Base-by-base conservation (phyloP, 2,329 filamentous ascomycete species). In the Talaromyces sp. region DNA sequence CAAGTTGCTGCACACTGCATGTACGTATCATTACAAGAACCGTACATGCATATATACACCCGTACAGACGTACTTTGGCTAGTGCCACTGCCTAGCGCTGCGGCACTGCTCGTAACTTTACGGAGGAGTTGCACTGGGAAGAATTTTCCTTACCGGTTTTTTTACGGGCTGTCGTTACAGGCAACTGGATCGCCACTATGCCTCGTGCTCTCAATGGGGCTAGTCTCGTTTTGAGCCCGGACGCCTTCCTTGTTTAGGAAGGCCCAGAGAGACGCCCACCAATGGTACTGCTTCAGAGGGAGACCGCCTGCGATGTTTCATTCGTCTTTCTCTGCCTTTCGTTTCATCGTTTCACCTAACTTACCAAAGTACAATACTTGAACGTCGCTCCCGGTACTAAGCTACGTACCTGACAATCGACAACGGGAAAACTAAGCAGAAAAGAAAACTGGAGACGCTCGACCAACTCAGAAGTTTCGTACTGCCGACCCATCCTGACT, bases 91-190 rank as follows among this genome's bases (percentile, higher is more conserved):
- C 31, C 18, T 54, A 54, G 28, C 7, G n/a, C 48, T 31, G 21
- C 44, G 44, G 44, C 44, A 48, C 44, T 16, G 44, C 44, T 28
- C 28, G 50, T 23, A 54, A 54, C 31, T 35, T 54, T 54, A 54
- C 50, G 31, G 50, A 14, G 28, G 31, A 14, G 11, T 33, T 28
- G 33, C 18, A 21, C 28, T 35, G 3, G 28, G 18, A 54, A 54
- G 50, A 54, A 14, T 54, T 54, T 54, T 54, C 12, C 50, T 54
- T 54, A 54, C 50, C 18, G n/a, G 31, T 35, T n/a, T 54, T n/a
- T 21, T 54, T 54, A 37, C 50, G 18, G 31, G 16, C 8, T 18
- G 16, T n/a, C 16, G 42, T n/a, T 52, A 54, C 50, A 37, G n/a
- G 14, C 31, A 14, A 35, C 28, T 54, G 50, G 28, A 23, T 37